phyloP scores from a whole-genome alignment of 2,329 filamentous ascomycete genomes.

The Ophiostoma angusticollis region DNA sequence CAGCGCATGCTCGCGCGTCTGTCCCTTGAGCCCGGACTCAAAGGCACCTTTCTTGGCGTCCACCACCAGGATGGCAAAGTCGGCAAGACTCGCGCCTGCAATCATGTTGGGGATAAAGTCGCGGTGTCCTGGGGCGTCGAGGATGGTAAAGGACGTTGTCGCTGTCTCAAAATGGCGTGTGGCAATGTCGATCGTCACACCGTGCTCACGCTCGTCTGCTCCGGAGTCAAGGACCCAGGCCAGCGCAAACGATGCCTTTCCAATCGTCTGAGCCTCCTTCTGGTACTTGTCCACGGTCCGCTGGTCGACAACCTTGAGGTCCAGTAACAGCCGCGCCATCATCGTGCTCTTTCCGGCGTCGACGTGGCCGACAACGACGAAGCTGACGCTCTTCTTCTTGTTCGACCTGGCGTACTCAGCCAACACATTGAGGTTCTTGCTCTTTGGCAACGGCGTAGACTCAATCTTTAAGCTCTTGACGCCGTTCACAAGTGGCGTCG shows the following conservation, averaged over 20 bases:
- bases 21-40: constrained; percentile 82
- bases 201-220: constrained; percentile 74
- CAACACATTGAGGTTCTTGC: constrained; percentile 74
- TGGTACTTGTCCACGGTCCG: constrained; percentile 78
- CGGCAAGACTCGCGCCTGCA: constrained; percentile 86
- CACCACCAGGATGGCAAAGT: constrained; percentile 89
- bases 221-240: constrained; percentile 96
- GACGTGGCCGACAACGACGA: constrained; percentile 92
- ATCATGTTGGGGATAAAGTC: constrained; percentile 99
- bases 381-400: constrained; percentile 71
- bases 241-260: constrained; percentile 89
- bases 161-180: constrained; percentile 90
- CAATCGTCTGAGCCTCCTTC: constrained; percentile 79
- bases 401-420: constrained; percentile 65
- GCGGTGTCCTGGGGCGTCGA: constrained; percentile 86
- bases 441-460: constrained; percentile 45
- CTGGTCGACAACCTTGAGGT: constrained; percentile 78
- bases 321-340: constrained; percentile 87
- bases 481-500: constrained; percentile 19
- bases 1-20: constrained; percentile 87
- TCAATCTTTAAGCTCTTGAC: constrained; percentile 29
- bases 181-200: constrained; percentile 93
- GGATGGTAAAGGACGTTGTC: constrained; percentile 76
- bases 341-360: constrained; percentile 96
- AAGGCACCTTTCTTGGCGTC: constrained; percentile 85